Percentiles rank a stretch among this genome's conserved stretches.
Conservation (phyloP, 495 filamentous ascomycete species). For the Penicillium cataractarum region DNA sequence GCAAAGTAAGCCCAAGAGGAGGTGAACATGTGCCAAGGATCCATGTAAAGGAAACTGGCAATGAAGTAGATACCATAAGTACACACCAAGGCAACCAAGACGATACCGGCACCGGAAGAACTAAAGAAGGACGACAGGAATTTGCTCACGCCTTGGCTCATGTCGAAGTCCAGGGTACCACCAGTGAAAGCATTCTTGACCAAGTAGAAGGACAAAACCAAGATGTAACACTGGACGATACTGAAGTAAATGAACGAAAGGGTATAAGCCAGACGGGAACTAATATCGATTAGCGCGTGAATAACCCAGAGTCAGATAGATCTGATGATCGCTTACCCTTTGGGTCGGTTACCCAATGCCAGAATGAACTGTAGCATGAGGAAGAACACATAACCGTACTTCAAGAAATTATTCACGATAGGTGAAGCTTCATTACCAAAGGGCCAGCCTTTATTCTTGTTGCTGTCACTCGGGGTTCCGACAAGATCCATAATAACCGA, state of each 20-base stretch:
- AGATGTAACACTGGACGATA: slow-evolving; percentile 83
- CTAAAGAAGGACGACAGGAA: slow-evolving; percentile 78
- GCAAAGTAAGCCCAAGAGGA: slow-evolving; percentile 92
- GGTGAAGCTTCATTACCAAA: slow-evolving; percentile 86
- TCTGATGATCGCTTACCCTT: slow-evolving; percentile 58
- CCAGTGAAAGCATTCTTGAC: slow-evolving; percentile 77
- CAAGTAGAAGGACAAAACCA: slow-evolving; percentile 84
- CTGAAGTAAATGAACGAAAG: slow-evolving; percentile 86
- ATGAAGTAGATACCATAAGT: slow-evolving; percentile 96
- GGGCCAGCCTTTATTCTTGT: slow-evolving; percentile 59
- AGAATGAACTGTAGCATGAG: slow-evolving; percentile 93
- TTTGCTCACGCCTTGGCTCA: slow-evolving; percentile 48
- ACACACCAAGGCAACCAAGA: slow-evolving; percentile 86
- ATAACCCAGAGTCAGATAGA: background rate
- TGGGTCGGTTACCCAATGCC: slow-evolving; percentile 92
- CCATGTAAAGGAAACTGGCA: slow-evolving; percentile 93
- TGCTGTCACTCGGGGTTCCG: slow-evolving; percentile 61
- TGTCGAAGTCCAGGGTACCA: slow-evolving; percentile 55
- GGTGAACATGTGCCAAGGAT: slow-evolving; percentile 99
- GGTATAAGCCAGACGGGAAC: slow-evolving; percentile 71
- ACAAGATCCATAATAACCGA: slow-evolving; percentile 96
- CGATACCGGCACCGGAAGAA: slow-evolving; percentile 72
- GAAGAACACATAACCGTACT: slow-evolving; percentile 90
- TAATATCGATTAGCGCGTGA: slow-evolving; percentile 23
- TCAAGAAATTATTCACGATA: slow-evolving; percentile 86